Evolutionary conservation across 257 asterid genomes (phyloP).

Genomic region (Jacaranda mimosifolia): DNA sequence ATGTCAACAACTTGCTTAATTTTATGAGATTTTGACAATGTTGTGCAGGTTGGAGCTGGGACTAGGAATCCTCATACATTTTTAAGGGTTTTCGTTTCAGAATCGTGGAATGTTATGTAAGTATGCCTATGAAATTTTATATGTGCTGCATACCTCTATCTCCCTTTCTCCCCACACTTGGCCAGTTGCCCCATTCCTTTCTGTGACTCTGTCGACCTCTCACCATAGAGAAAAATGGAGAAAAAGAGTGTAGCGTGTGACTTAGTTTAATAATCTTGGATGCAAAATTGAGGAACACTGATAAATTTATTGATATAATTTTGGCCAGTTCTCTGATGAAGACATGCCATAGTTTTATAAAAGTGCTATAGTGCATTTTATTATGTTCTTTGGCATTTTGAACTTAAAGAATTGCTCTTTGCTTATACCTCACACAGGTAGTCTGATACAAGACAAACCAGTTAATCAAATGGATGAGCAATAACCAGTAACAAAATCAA

Average conservation of each 20-base stretch:
- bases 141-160: neutral
- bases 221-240: neutral
- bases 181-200: neutral
- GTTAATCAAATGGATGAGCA: no score
- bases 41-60: slow-evolving; percentile 97
- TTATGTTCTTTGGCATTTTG: neutral
- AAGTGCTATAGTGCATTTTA: neutral
- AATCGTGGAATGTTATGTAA: slow-evolving; percentile 99
- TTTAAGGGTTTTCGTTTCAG: slow-evolving; percentile 96
- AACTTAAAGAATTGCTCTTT: neutral
- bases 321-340: slow-evolving; percentile 5
- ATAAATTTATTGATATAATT: neutral
- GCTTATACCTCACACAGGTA: neutral
- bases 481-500: no score
- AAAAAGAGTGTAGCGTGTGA: neutral
- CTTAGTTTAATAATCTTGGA: slow-evolving; percentile 14
- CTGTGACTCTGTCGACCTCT: neutral
- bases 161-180: neutral
- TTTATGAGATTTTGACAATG: slow-evolving; percentile 39
- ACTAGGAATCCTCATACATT: slow-evolving; percentile 97
- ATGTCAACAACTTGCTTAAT: slow-evolving; percentile 31
- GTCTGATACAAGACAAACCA: neutral
- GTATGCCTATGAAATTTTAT: slow-evolving; percentile 42
- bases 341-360: neutral
- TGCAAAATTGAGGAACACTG: neutral